A percentile compares a stretch with the other conserved stretches of the same genome.
phyloP scores from a whole-genome alignment of 2,329 filamentous ascomycete genomes.

The Pseudogymnoascus sp. region DNA sequence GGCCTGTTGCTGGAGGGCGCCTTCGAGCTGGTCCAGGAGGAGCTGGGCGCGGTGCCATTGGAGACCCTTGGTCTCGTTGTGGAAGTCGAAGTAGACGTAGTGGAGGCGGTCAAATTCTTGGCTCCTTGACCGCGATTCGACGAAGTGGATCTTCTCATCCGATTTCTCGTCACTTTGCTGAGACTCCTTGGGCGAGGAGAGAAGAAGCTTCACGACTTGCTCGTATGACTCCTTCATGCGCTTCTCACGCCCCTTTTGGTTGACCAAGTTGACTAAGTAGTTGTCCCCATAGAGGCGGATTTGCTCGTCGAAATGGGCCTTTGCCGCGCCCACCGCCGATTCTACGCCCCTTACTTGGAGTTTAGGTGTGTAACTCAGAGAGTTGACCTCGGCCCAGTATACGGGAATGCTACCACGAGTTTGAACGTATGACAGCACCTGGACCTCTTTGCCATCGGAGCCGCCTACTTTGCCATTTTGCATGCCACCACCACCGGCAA shows the following conservation, averaged over 20 bases:
- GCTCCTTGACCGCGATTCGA: constrained; percentile 52
- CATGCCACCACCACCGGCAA: constrained; percentile 67
- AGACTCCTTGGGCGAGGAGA: constrained; percentile 59
- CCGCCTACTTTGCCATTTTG: constrained; percentile 61
- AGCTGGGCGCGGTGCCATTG: constrained; percentile 87
- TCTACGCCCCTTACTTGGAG: constrained; percentile 82
- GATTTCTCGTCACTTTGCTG: constrained; percentile 57
- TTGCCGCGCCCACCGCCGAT: constrained; percentile 67
- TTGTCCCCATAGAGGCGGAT: constrained; percentile 92
- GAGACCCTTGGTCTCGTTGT: constrained; percentile 92
- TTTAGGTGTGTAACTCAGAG: constrained; percentile 81
- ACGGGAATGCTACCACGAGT: constrained; percentile 93
- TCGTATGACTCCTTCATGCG: constrained; percentile 91
- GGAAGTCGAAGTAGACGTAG: constrained; percentile 98
- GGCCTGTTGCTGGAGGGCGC: constrained; percentile 67
- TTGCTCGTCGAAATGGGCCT: constrained; percentile 87
- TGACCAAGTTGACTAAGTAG: constrained; percentile 94
- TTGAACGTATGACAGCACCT: constrained; percentile 91
- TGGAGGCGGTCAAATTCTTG: constrained; percentile 75
- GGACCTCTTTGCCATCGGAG: constrained; percentile 61
- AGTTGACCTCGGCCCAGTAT: constrained; percentile 95
- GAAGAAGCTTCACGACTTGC: constrained; percentile 70
- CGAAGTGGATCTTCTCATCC: constrained; percentile 71
- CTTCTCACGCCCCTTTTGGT: constrained; percentile 87
- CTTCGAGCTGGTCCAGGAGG: constrained; percentile 71